Conservation (phyloP, 352 stramenopile genomes). For the Chrysophaeum taylorii region DNA sequence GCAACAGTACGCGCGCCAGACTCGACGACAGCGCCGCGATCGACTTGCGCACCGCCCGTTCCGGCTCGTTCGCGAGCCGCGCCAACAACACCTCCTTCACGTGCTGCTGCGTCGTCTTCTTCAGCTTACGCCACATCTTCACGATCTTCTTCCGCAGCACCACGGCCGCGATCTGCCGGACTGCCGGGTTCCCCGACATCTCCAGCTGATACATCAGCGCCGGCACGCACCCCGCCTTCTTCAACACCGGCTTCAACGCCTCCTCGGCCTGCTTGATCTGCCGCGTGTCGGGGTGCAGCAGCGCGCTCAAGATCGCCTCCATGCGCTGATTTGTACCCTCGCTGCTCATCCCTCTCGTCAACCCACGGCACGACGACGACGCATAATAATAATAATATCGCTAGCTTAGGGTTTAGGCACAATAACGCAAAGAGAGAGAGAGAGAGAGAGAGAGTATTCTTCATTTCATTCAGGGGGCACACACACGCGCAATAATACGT, state of each 20-base stretch:
- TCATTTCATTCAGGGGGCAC: no score
- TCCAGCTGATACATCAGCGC: conserved; percentile 75
- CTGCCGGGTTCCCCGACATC: conserved; percentile 37
- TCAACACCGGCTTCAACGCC: conserved; percentile 79
- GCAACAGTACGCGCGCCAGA: conserved; percentile 58
- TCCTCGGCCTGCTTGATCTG: conserved; percentile 85
- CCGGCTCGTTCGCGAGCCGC: conserved; percentile 66
- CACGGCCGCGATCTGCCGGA: conserved; percentile 78
- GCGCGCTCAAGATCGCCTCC: conserved; percentile 36
- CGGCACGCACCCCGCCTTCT: conserved; percentile 65
- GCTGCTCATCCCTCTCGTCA: no score
- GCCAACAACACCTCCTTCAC: conserved; percentile 74
- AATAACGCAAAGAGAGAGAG: no score
- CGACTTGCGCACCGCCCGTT: conserved; percentile 58
- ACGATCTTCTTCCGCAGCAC: conserved; percentile 84
- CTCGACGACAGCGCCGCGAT: conserved; percentile 56
- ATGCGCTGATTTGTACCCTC: conserved; percentile 33
- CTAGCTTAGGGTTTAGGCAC: no score
- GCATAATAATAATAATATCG: no score
- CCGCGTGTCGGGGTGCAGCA: conserved; percentile 84
- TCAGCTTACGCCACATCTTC: conserved; percentile 78
- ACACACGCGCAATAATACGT: no score
- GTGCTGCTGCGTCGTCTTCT: conserved; percentile 53
- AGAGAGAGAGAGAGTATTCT: no score
- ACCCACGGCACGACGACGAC: no score